Evolutionary conservation across 2,329 filamentous ascomycete species (phyloP), one percentile per base, ranked within the genome.

Genomic region (Talaromyces sp.): DNA sequence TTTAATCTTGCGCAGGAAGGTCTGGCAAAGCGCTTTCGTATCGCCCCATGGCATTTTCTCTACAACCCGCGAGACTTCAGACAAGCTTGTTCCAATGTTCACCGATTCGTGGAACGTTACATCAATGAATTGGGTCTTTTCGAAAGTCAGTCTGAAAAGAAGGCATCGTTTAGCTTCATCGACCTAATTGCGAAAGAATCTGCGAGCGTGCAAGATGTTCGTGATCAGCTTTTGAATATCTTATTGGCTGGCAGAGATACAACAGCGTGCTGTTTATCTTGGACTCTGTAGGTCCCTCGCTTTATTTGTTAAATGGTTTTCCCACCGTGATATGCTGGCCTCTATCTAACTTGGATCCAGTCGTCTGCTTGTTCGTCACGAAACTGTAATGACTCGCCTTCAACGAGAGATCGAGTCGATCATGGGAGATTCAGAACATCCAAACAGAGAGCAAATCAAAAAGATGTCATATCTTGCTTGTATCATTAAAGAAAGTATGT

Each of bases 391-490:
- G 64, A 18, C 46, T 48, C 62, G 65, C 18, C 64, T 70, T 18
- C 66, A 65, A 21, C 31, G 58, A 18, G 69, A 72, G 57, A 65
- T 71, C 12, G 46, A 54, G 5, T 60, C 58, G 4, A 52, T 69
- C 2, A 66, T 68, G 54, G 65, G 63, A 12, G 40, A 66, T n/a
- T 60, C 46, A 4, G 44, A 63, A 23, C 39, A 63, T 33, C 57
- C 67, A 46, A 67, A 54, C 31, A 63, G 67, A 57, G 61, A 68
- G 48, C 64, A 70, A 35, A 65, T 70, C 16, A 64, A 81, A 67
- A 73, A 75, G 9, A 75, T 83, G 62, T 76, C 78, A 5, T 83
- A 83, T 64, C 75, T 81, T 23, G 79, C 80, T 64, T 80, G 78
- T 37, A 79, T 84, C 2, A 74, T 80, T 54, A 80, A 80, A 60